Evolutionary conservation across 441 rosid species (phyloP), one percentile per base, ranked within the genome.

Genomic region (Brassica balearica): DNA sequence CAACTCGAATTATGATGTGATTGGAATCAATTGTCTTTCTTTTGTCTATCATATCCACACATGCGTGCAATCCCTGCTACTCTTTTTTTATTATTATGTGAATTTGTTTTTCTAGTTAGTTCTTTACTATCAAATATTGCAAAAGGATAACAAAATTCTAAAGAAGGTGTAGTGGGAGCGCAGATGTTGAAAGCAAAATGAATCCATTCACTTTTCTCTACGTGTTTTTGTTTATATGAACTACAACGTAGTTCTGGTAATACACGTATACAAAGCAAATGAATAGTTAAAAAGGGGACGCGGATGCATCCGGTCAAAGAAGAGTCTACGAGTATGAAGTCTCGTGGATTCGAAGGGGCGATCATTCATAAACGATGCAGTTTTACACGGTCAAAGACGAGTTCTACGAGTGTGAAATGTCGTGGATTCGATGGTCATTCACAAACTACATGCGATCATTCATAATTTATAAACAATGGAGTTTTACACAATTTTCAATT

Each of bases 11-110:
- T 19, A 41, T 74, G 79, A 56, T 79, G 27, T 69, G 75, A 74
- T 79, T 36, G 55, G 82, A 74, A 79, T 79, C 75, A 64, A 69
- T 79, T 73, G 63, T 72, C 68, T 72, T 58, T 78, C 63, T 71
- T 62, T 41, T 78, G 67, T 62, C 22, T 74, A 69, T 61, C 65
- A 78, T 82, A 46, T 78, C 78, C 73, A 78, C 74, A 77, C 79
- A 84, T 79, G 83, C 70, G 82, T 73, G 17, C 65, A 73, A 72
- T 78, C 73, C 46, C 23, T 77, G 36, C 60, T 53, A 55, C 17
- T 56, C 12, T 48, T 63, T n/a, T 71, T 22, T 59, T 59, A 59
- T 77, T 36, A 38, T 55, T 58, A 2, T 77, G 46, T 63, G 34
- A 25, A 38, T 9, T 25, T 25, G 27, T 25, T 4, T 29, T 29